phyloP scores from a whole-genome alignment of 1,284 basidiomycete species.

The Cryptococcus sp. region DNA sequence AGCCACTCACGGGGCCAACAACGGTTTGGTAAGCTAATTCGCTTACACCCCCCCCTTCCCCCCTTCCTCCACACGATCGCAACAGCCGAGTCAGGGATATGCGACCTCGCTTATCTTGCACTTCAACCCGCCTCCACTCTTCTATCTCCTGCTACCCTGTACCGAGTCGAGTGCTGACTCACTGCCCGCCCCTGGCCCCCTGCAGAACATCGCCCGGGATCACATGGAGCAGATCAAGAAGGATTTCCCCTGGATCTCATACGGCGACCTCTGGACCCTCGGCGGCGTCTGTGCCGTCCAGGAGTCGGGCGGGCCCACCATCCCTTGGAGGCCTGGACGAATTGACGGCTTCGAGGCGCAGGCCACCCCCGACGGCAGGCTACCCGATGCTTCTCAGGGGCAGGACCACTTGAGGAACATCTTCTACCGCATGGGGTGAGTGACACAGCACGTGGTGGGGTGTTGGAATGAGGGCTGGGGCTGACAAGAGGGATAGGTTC shows the following conservation, averaged over 20 bases:
- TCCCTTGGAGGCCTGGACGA: conserved; percentile 84
- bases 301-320: conserved; percentile 58
- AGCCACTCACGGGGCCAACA: conserved; percentile 79
- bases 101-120: too few species aligned
- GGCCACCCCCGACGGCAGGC: conserved; percentile 86
- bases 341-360: conserved; percentile 74
- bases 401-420: conserved; percentile 82
- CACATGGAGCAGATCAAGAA: conserved; percentile 85
- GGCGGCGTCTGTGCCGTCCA: conserved; percentile 68
- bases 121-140: background rate
- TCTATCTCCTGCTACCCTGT: background rate
- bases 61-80: background rate
- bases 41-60: background rate
- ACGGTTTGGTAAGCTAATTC: conserved; percentile 59
- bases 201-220: conserved; percentile 65
- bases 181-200: too few species aligned
- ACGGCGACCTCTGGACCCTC: conserved; percentile 92
- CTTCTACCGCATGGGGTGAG: conserved; percentile 83
- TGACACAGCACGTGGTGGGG: background rate
- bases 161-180: background rate
- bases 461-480: background rate
- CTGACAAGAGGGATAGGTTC: conserved; percentile 56
- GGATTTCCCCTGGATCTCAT: conserved; percentile 80
- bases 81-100: background rate
- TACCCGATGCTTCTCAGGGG: conserved; percentile 85